Base-by-base conservation (phyloP, 495 filamentous ascomycete species). In the Penicillium diatomitis region DNA sequence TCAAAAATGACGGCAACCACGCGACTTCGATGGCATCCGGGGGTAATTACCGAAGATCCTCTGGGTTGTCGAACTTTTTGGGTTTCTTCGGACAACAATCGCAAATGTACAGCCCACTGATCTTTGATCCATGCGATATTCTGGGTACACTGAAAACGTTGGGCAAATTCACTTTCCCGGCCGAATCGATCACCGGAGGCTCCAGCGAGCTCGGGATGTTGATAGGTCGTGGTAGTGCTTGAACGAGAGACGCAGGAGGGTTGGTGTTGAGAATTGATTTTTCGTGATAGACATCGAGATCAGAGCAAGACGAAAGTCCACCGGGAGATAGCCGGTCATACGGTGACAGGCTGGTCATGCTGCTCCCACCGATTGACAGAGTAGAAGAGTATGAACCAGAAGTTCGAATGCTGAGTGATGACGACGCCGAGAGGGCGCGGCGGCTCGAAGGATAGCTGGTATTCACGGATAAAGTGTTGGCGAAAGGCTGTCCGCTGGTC, bases 41-140 rank as follows among this genome's bases (percentile, higher is more conserved):
- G 20, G 20, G 20, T 20, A 20, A 20, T 67, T 79, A 96, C 92
- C 81, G 84, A 41, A 97, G 73, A 48, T 96, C 90, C 39, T 90
- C 84, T 53, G 79, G 69, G 4, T 77, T 88, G 50, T 97, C 89
- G 58, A 98, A 98, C 57, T 96, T 96, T 63, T 95, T 96, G 2
- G 92, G 92, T 66, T 97, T 98, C 68, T 98, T 97, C 2, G 90
- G 92, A 71, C 92, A 98, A 64, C 92, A 98, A 57, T 96, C 88
- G 65, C 92, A 98, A 58, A 95, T 92, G 58, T 78, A 88, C 3
- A 83, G 43, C 31, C 72, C 71, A 31, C 66, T 62, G 8, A 73
- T 55, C 48, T 73, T 73, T 2, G 66, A 48, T 3, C 47, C 54
- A 8, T 51, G 28, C 3, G 62, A 35, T 4, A 61, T 48, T 40